phyloP scores from a whole-genome alignment of 2,329 filamentous ascomycete species.

The Pseudogymnoascus sp. region DNA sequence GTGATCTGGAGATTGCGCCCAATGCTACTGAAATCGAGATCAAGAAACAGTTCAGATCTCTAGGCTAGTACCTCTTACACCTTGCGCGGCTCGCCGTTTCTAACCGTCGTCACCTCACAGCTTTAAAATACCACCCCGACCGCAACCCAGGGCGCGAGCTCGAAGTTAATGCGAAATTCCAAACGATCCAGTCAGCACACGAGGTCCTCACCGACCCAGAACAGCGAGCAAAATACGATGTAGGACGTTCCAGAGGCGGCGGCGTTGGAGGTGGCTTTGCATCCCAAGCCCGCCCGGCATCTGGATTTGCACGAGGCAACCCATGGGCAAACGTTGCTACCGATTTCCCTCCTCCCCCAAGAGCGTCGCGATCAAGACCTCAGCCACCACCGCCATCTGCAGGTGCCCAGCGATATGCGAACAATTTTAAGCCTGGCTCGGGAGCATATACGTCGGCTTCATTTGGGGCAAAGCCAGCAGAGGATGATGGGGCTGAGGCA shows the following conservation, averaged over 20 bases:
- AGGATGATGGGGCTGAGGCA: conserved; percentile 21
- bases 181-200: conserved; percentile 61
- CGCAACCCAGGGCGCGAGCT: conserved; percentile 59
- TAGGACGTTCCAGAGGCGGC: conserved; percentile 18
- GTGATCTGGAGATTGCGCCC: conserved; percentile 52
- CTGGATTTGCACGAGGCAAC: conserved; percentile 24
- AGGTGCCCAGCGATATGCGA: conserved; percentile 25
- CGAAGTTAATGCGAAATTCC: conserved; percentile 59
- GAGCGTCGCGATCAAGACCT: conserved; percentile 14
- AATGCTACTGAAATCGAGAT: conserved; percentile 54
- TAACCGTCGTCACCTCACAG: conserved; percentile 29
- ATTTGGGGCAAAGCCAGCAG: conserved; percentile 20
- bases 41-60: conserved; percentile 60
- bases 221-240: conserved; percentile 28
- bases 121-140: conserved; percentile 61
- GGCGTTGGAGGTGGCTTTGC: conserved; percentile 7
- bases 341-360: conserved; percentile 26
- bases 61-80: conserved; percentile 37
- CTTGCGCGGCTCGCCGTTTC: neutral
- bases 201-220: conserved; percentile 47
- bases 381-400: conserved; percentile 19
- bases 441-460: conserved; percentile 16
- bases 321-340: conserved; percentile 26
- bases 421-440: conserved; percentile 8
- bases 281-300: conserved; percentile 13